Conservation (phyloP, 2,329 filamentous ascomycete genomes). For the Xylariaceae sp. region DNA sequence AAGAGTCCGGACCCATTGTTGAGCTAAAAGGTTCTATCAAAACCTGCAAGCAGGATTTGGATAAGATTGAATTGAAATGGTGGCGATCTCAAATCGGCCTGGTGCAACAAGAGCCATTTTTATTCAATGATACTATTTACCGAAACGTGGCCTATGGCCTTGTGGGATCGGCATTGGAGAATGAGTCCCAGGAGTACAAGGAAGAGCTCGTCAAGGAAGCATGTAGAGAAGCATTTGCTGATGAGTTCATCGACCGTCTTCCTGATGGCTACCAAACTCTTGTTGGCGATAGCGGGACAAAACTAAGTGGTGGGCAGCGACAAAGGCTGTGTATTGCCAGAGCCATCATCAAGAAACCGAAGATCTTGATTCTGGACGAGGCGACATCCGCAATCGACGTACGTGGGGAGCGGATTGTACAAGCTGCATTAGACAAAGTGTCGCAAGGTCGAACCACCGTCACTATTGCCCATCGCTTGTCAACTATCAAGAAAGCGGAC, state of each 20-base stretch:
- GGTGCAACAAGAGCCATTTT: constrained; percentile 66
- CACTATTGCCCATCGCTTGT: constrained; percentile 71
- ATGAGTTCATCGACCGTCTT: constrained; percentile 65
- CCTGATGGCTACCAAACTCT: constrained; percentile 67
- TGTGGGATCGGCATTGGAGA: constrained; percentile 50
- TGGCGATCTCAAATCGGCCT: constrained; percentile 62
- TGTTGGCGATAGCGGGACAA: constrained; percentile 75
- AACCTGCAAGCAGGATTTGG: constrained; percentile 52
- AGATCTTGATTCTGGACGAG: constrained; percentile 73
- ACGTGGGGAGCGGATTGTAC: constrained; percentile 58
- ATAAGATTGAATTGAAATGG: constrained; percentile 61
- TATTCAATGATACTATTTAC: constrained; percentile 65
- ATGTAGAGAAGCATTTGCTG: constrained; percentile 65
- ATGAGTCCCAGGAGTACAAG: constrained; percentile 54
- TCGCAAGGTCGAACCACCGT: constrained; percentile 66
- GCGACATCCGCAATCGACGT: constrained; percentile 67
- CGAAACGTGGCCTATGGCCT: constrained; percentile 62
- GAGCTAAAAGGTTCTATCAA: constrained; percentile 51
- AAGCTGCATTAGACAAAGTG: constrained; percentile 61
- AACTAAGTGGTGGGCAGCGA: constrained; percentile 81
- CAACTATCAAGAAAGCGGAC: constrained; percentile 74
- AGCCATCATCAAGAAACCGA: constrained; percentile 68
- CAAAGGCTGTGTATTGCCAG: constrained; percentile 78
- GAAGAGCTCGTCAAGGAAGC: constrained; percentile 60
- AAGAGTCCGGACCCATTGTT: constrained; percentile 42